These are phyloP conservation scores for Oehlia diaphana DNA, from an alignment of 192 early-diverging fungal genomes.

Conservation along the genomic window DNA sequence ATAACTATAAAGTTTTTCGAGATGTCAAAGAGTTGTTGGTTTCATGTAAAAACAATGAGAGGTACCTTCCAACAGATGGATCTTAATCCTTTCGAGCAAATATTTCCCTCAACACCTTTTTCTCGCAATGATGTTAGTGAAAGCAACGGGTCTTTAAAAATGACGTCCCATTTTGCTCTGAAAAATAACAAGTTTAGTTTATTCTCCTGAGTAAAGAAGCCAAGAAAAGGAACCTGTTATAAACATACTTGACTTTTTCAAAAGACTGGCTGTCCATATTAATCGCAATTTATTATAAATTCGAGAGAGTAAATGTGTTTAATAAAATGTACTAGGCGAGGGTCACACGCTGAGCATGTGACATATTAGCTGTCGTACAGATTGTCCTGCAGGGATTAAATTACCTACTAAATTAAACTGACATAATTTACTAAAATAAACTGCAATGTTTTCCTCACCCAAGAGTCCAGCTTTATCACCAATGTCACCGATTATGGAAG, in stretches of 20 bases:
- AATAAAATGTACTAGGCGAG: no score
- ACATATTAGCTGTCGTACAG: no score
- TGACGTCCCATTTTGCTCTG: constrained; percentile 49
- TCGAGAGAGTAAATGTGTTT: no score
- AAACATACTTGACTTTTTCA: constrained; percentile 29
- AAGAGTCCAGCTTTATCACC: constrained; percentile 3
- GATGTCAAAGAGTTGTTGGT: background rate
- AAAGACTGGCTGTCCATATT: constrained; percentile 12
- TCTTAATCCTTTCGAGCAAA: constrained; percentile 51
- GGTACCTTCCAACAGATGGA: constrained; percentile 63
- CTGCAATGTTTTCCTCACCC: background rate
- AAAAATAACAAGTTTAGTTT: background rate
- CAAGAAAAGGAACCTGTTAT: background rate
- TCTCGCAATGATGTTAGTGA: constrained; percentile 44
- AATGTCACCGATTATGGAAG: constrained; percentile 25
- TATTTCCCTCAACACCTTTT: constrained; percentile 45
- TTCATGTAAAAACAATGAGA: background rate
- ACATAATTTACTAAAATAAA: no score
- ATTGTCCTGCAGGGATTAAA: no score
- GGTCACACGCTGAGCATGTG: no score
- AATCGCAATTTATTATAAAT: background rate
- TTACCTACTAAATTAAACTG: no score
- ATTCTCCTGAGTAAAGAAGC: background rate
- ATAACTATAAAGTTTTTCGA: constrained; percentile 41
- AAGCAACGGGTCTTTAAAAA: constrained; percentile 53